Conservation (phyloP, 371 early-diverging fungal species). For the Encephalitozoon cuniculi region DNA sequence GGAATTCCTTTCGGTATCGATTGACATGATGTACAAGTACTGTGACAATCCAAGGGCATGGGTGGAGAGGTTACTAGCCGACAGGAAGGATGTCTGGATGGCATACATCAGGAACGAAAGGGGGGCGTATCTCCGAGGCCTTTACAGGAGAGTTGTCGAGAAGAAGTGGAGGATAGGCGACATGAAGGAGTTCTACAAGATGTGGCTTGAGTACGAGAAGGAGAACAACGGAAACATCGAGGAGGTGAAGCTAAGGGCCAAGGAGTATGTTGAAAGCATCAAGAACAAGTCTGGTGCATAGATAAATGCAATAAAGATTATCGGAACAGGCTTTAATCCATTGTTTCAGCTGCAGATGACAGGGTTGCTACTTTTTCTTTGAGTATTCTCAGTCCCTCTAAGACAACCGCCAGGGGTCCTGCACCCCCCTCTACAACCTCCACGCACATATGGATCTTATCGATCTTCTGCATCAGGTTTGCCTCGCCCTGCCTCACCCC, state of each 20-base stretch:
- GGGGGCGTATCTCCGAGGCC: conserved; percentile 9
- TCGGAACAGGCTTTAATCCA: not conserved
- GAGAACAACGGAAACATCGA: conserved; percentile 37
- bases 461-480: conserved; percentile 16
- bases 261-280: conserved; percentile 23
- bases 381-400: conserved; percentile 42
- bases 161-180: conserved; percentile 27
- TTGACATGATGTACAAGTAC: conserved; percentile 31
- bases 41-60: conserved; percentile 9
- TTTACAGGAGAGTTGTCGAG: conserved; percentile 29
- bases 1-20: not conserved
- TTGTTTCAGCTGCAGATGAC: not conserved
- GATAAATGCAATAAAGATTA: not conserved
- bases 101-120: conserved; percentile 23
- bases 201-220: conserved; percentile 48
- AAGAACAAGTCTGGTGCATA: conserved; percentile 11
- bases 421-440: conserved; percentile 57
- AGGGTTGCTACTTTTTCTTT: conserved; percentile 34
- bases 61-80: conserved; percentile 29
- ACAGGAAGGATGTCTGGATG: conserved; percentile 13
- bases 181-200: conserved; percentile 36
- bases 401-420: conserved; percentile 50
- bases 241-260: conserved; percentile 39
- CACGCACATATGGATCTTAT: conserved; percentile 52
- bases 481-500: conserved; percentile 32